phyloP scores from a whole-genome alignment of 345 rosid species.

The Boechera retrofracta region DNA sequence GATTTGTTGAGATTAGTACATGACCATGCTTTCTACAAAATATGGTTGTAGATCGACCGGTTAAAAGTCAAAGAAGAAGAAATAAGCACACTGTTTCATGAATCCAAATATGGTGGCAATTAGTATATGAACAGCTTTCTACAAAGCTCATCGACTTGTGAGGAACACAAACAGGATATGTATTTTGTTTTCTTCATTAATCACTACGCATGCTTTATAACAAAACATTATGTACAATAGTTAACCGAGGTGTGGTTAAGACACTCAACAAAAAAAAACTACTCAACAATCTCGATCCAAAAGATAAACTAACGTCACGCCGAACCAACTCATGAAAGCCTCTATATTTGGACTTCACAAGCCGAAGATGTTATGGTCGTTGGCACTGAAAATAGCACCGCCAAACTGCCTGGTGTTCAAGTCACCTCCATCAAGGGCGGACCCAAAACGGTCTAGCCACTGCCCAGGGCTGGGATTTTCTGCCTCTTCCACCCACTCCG shows the following conservation, averaged over 20 bases:
- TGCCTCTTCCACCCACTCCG: slow-evolving; percentile 90
- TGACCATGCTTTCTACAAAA: too few relatives aligned
- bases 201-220: neutral
- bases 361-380: slow-evolving; percentile 66
- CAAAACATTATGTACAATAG: neutral
- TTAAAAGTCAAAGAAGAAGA: too few relatives aligned
- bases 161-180: too few relatives aligned
- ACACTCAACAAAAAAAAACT: too few relatives aligned
- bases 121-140: too few relatives aligned
- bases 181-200: too few relatives aligned
- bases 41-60: too few relatives aligned
- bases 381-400: slow-evolving; percentile 63
- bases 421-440: slow-evolving; percentile 77
- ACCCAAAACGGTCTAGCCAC: slow-evolving; percentile 88
- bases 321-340: neutral
- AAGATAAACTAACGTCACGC: neutral
- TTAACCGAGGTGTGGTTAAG: neutral
- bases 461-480: slow-evolving; percentile 75
- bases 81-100: too few relatives aligned
- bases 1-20: too few relatives aligned
- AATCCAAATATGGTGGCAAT: too few relatives aligned
- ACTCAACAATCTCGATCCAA: neutral
- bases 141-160: too few relatives aligned
- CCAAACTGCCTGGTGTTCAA: slow-evolving; percentile 81
- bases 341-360: slow-evolving; percentile 47